Evolutionary conservation across 352 stramenopile genomes (phyloP), one percentile per base, ranked within the genome.

Genomic region (Phytopythium oedochilum): DNA sequence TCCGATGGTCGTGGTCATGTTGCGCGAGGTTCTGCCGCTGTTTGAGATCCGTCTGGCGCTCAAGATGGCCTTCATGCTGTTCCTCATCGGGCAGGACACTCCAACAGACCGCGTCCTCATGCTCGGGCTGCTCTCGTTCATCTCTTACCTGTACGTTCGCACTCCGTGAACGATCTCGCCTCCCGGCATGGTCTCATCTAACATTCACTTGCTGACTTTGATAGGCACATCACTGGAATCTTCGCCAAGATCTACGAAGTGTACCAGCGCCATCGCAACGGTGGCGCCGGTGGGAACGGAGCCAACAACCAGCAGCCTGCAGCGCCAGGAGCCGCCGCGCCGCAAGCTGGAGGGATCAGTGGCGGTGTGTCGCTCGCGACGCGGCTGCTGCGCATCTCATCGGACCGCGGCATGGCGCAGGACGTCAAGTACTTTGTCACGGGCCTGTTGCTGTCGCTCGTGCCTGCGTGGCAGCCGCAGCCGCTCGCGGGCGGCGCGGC

Each of bases 41-140:
- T 59, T 92, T 35, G 85, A 94, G 59, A 64, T 88, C 18, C 81
- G 81, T 7, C 64, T 94, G 40, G 80, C 81, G 22, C 63, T 94
- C 46, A 94, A 94, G 60, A 94, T 94, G 85, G 67, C 68, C 20
- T 91, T 94, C 57, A 94, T 94, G 85, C 70, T 94, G 31, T 92
- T 92, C 60, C 89, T 94, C 56, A 90, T 94, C 53, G 82, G 85
- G 28, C 82, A 94, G 54, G 85, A 94, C 55, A 89, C 81, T 11
- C 85, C 85, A 3, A 72, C 72, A 18, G 79, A 91, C 57, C 80
- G 85, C 20, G 65, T 92, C 31, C 64, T 91, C 22, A 73, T 94
- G 63, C 81, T 94, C 11, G 69, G 63, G 32, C 64, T 90, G 26
- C 73, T 94, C 34, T 84, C 82, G 14, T 75, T 88, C 58, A 73